Conservation (phyloP, 345 rosid genomes). For the Carallia pectinifolia region DNA sequence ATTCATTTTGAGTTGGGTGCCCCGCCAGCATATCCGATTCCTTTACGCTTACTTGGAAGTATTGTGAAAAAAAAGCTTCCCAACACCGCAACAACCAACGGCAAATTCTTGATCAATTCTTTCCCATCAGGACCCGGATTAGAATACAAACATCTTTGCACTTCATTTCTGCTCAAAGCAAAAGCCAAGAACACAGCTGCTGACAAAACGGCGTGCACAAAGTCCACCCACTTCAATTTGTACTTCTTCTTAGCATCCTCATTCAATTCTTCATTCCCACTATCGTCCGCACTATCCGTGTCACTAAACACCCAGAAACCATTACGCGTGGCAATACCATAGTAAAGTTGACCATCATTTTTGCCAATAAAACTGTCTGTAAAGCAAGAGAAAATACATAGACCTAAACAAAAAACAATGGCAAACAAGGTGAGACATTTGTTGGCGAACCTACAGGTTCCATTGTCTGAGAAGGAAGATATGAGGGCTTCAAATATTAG, state of each 20-base stretch:
- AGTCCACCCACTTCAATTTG: constrained; percentile 29
- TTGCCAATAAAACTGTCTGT: constrained; percentile 44
- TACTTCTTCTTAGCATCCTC: neutral
- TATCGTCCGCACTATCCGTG: neutral
- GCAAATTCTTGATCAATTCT: constrained; percentile 27
- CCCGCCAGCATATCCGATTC: constrained; percentile 37
- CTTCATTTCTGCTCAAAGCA: constrained; percentile 38
- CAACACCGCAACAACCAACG: constrained; percentile 34
- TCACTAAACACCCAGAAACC: constrained; percentile 40
- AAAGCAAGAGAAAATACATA: constrained; percentile 50
- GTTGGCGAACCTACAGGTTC: constrained; percentile 29
- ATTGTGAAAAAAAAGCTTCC: constrained; percentile 41
- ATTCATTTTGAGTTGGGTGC: neutral
- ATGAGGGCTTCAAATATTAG: constrained; percentile 41
- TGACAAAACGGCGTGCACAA: constrained; percentile 47
- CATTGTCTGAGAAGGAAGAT: constrained; percentile 51
- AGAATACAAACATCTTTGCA: constrained; percentile 37
- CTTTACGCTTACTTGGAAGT: constrained; percentile 51
- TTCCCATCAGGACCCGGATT: constrained; percentile 19
- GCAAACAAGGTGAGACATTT: constrained; percentile 31
- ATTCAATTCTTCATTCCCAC: neutral
- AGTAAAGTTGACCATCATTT: constrained; percentile 31
- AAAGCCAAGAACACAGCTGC: constrained; percentile 47
- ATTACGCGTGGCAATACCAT: constrained; percentile 40
- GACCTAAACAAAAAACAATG: constrained; percentile 24